A percentile compares a stretch with the other conserved stretches of the same genome.
These are phyloP conservation scores for Wickerhamiella infanticola DNA, from an alignment of 1,139 yeast species.

Conservation along the genomic window DNA sequence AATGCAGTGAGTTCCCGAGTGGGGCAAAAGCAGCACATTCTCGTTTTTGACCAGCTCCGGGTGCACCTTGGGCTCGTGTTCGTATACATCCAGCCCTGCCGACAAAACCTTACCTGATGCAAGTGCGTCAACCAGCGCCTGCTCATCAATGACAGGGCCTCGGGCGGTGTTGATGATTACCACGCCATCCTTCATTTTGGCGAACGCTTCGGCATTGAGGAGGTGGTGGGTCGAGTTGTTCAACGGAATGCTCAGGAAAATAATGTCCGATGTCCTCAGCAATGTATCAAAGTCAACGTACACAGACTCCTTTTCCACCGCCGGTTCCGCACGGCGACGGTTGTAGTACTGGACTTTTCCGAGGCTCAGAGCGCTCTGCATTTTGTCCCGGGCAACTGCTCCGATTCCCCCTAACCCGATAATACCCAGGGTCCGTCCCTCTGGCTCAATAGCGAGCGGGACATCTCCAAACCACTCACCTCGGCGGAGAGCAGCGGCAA, in stretches of 20 bases:
- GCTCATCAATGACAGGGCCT: constrained; percentile 58
- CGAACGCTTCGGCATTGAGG: constrained; percentile 35
- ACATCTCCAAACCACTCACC: constrained; percentile 43
- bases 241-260: constrained; percentile 50
- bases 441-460: constrained; percentile 43
- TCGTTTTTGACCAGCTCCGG: constrained; percentile 17
- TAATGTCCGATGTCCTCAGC: constrained; percentile 37
- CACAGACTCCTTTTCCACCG: constrained; percentile 36
- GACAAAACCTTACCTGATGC: constrained; percentile 49
- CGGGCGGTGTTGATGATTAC: constrained; percentile 51
- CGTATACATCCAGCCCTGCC: constrained; percentile 74
- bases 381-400: constrained; percentile 45
- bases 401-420: constrained; percentile 74
- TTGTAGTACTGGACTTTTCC: constrained; percentile 50
- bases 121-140: constrained; percentile 52
- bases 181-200: constrained; percentile 51
- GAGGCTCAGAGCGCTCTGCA: constrained; percentile 42
- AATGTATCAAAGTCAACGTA: constrained; percentile 44
- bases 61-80: constrained; percentile 33
- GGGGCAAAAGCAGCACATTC: constrained; percentile 56
- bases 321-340: constrained; percentile 37
- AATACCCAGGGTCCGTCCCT: constrained; percentile 46
- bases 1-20: constrained; percentile 64
- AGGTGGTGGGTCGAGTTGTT: constrained; percentile 42
- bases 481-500: constrained; percentile 32